Base-by-base conservation (phyloP, 73 alveolate genomes). In the Durusdinium trenchii region DNA sequence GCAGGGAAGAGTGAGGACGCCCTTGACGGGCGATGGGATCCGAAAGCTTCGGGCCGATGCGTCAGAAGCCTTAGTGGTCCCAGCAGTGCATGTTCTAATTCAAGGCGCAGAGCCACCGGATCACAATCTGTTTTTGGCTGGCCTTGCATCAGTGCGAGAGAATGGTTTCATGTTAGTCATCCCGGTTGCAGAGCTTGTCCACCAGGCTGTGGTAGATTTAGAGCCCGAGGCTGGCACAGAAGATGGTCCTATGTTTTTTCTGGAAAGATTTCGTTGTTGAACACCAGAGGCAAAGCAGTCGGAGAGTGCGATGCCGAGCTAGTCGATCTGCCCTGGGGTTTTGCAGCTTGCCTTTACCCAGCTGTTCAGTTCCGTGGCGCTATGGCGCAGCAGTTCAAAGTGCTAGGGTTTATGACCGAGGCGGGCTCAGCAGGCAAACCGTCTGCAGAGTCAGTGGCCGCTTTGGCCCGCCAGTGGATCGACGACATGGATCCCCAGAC, bases 271-370 rank as follows among this genome's bases (percentile, higher is more conserved):
- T 2, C 79, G 2, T 18, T 67, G 79, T 45, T 67, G 79, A 67
- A 67, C 38, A 2, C 79, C 38, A 67, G 43, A 12, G 43, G 43
- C 79, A 67, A 67, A 9, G 79, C 38, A 1, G 79, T 67, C 12
- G 79, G 79, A 4, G 45, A 32, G 1, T 28, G 45, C 38, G 7
- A 18, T 18, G 79, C 7, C 47, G 84, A 71, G 84, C 52, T 71
- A 26, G 84, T 71, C 43, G 84, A 71, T 71, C 35, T 71, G 84
- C 84, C 84, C 42, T 71, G 84, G 84, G 51, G 52, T 38, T 71
- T 2, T 38, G 84, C n/a, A 9, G 84, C n/a, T 16, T 36, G 84
- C 26, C n/a, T 71, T 38, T 36, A 18, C 51, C 52, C 26, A 71
- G 84, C 52, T 7, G 84, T 71, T 38, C 84, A 71, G 84, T 71